Evolutionary conservation across 495 filamentous ascomycete genomes (phyloP).

Genomic region (Lasiosphaeria miniovina): DNA sequence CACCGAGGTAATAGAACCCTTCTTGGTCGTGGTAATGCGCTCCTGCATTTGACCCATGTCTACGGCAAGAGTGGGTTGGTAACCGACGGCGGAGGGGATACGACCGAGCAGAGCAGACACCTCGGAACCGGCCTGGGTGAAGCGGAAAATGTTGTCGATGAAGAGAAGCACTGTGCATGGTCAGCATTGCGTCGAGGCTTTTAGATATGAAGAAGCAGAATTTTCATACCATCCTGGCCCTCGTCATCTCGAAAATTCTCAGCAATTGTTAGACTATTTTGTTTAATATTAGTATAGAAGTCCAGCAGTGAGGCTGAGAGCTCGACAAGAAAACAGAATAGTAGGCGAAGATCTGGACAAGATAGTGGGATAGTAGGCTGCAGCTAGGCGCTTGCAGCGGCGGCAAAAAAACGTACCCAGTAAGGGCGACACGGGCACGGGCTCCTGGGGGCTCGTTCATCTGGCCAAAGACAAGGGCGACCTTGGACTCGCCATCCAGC

Average conservation of each 20-base stretch:
- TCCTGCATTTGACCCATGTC: constrained; percentile 99
- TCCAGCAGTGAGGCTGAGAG: too few relatives aligned
- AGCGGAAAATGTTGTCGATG: constrained; percentile 99
- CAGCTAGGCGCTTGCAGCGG: too few relatives aligned
- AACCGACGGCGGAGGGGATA: constrained; percentile 99
- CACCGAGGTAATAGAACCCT: constrained; percentile 99
- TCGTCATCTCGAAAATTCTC: constrained; percentile 98
- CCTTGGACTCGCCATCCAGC: constrained; percentile 98
- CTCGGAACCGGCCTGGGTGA: constrained; percentile 99
- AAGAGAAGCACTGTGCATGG: constrained; percentile 75
- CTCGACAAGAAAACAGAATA: too few relatives aligned
- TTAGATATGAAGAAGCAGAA: neutral
- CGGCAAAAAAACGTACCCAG: constrained; percentile 39
- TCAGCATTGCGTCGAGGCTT: constrained; percentile 11
- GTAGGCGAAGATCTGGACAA: too few relatives aligned
- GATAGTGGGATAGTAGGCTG: too few relatives aligned
- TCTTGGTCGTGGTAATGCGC: constrained; percentile 98
- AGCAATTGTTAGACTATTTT: constrained; percentile 64
- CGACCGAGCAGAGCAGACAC: constrained; percentile 99
- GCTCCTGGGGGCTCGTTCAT: constrained; percentile 99
- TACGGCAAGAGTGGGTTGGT: constrained; percentile 98
- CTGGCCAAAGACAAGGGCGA: constrained; percentile 98
- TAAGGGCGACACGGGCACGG: constrained; percentile 99
- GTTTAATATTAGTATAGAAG: too few relatives aligned
- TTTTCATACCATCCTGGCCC: constrained; percentile 77